Base-by-base conservation (phyloP, 176 grass and related monocot genomes). In the Tillandsia leiboldiana region DNA sequence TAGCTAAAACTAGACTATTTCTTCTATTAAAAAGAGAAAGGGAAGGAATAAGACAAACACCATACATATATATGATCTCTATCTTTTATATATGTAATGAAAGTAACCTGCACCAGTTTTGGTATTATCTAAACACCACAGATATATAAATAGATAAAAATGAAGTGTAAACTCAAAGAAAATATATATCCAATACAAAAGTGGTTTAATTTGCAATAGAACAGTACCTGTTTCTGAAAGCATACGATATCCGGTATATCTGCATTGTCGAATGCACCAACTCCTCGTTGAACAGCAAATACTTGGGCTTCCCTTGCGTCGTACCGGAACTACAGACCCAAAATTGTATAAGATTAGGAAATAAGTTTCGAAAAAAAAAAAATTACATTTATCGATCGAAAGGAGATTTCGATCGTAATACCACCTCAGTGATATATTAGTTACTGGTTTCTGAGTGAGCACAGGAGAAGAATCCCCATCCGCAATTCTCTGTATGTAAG, bases 271-370 rank as follows among this genome's bases (percentile, higher is more conserved):
- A 83, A 52, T 91, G 82, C 70, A 91, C 80, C 23, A 96, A 75
- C 65, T 91, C 88, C 51, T 96, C 82, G 77, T 91, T 96, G 77
- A 96, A 96, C 0, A 75, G 58, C 53, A 96, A 15, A 84, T 88
- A 91, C 69, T 96, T 96, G 49, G 82, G 87, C 80, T 88, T 96
- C 50, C 91, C 91, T 74, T 96, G 87, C 70, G 87, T 96, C 10
- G 87, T 96, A 64, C 91, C 91, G 74, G 91, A 96, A 82, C 91
- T 92, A 80, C 62, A 58, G 2, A 15, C 1, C 10, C 33, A 54
- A 8, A 64, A 1, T 3, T 58, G 9, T 71, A 29, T 0, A 51
- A 68, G 18, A 49, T 54, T 56, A 53, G 42, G 7, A 63, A 47
- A n/a, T n/a, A n/a, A 58, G 58, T 49, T 29, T 4, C 68, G 33